phyloP scores from a whole-genome alignment of 345 rosid species.

The Psidium friedrichsthalianum region DNA sequence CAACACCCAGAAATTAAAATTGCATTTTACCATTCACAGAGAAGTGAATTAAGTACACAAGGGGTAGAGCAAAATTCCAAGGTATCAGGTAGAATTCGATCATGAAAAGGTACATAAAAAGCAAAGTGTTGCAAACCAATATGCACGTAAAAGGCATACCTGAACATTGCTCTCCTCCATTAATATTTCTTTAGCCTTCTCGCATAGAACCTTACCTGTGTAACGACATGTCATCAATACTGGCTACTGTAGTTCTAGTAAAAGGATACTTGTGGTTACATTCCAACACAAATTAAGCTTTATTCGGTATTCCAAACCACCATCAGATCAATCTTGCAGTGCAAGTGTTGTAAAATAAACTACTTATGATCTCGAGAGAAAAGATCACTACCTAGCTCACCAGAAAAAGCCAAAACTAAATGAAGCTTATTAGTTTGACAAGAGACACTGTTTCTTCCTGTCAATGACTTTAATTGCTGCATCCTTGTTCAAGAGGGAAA shows the following conservation, averaged over 20 bases:
- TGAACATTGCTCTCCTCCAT: constrained; percentile 99
- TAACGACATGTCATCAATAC: not conserved
- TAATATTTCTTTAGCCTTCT: constrained; percentile 92
- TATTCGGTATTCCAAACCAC: not conserved
- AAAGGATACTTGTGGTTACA: not conserved
- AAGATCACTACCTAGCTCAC: not conserved
- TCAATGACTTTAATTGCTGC: not conserved
- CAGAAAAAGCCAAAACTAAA: not conserved
- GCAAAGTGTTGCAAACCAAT: not conserved
- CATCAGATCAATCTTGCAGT: not conserved
- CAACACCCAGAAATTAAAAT: not conserved
- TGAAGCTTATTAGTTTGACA: not conserved
- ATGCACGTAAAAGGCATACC: constrained; percentile 22
- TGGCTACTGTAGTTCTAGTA: not conserved
- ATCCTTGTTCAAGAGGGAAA: not conserved
- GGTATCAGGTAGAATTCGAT: not conserved
- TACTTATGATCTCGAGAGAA: not conserved
- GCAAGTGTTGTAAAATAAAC: not conserved
- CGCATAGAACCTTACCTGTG: constrained; percentile 80
- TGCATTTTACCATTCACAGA: not conserved
- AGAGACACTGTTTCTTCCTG: not conserved
- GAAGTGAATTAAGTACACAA: not conserved
- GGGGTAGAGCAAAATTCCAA: not conserved
- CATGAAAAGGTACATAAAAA: not conserved
- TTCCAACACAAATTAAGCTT: not conserved